A percentile compares a stretch with the other conserved stretches of the same genome.
Evolutionary conservation across 805 yeast species (phyloP).

Genomic region (Metschnikowia noctiluminum): DNA sequence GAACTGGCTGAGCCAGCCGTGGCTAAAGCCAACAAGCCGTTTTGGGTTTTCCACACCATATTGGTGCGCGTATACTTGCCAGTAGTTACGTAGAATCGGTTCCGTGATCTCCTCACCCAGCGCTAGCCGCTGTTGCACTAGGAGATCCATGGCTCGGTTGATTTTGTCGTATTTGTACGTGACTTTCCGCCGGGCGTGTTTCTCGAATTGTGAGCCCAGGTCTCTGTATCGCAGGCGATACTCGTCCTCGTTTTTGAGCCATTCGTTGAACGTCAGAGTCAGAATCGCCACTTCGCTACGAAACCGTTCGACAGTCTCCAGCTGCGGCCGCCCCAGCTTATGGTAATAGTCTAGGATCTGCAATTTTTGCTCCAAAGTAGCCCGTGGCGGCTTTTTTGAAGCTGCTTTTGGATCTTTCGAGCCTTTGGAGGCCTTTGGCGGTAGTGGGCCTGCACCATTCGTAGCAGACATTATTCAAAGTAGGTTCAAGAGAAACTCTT

Average conservation of each 20-base stretch:
- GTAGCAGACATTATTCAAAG: too few species aligned
- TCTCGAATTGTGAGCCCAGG: slow-evolving; percentile 27
- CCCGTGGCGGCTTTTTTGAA: slow-evolving; percentile 38
- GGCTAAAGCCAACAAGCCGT: slow-evolving; percentile 51
- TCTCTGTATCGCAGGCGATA: slow-evolving; percentile 44
- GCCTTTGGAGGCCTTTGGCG: too few species aligned
- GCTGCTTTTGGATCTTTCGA: neutral
- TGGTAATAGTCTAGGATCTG: slow-evolving; percentile 52
- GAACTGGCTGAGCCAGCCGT: slow-evolving; percentile 62
- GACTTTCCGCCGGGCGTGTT: slow-evolving; percentile 32
- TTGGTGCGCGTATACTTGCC: slow-evolving; percentile 53
- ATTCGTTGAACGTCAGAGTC: slow-evolving; percentile 59
- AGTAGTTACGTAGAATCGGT: slow-evolving; percentile 52
- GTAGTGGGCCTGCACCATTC: too few species aligned
- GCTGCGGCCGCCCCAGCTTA: slow-evolving; percentile 48
- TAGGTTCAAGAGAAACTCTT: too few species aligned
- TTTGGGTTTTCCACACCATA: slow-evolving; percentile 61
- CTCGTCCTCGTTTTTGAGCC: slow-evolving; percentile 55
- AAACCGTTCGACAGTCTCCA: slow-evolving; percentile 54
- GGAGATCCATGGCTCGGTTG: slow-evolving; percentile 55
- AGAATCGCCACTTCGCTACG: slow-evolving; percentile 50
- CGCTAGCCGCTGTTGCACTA: slow-evolving; percentile 44
- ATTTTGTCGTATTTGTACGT: slow-evolving; percentile 56
- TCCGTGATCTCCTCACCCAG: slow-evolving; percentile 50
- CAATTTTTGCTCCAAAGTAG: slow-evolving; percentile 57